Conservation (phyloP, 495 filamentous ascomycete genomes). For the Oleoguttula mirabilis region DNA sequence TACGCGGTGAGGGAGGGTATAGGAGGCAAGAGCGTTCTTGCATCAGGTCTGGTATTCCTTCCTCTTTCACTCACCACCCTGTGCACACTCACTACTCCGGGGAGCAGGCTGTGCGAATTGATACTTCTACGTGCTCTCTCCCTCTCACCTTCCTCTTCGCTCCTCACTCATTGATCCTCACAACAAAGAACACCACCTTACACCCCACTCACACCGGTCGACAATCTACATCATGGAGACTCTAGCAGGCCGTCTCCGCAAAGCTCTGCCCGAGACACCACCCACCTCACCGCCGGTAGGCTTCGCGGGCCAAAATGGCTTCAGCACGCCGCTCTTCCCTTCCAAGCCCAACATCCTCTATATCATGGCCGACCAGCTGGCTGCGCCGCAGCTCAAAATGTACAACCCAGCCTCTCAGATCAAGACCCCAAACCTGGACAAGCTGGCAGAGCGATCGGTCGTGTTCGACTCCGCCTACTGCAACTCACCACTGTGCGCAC, state of each 20-base stretch:
- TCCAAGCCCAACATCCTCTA: conserved; percentile 62
- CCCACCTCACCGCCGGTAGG: conserved; percentile 18
- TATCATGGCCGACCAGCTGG: conserved; percentile 90
- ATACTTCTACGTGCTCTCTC: too few relatives aligned
- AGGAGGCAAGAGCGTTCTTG: too few relatives aligned
- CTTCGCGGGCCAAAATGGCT: conserved; percentile 17
- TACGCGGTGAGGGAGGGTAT: too few relatives aligned
- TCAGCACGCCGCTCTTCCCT: conserved; percentile 20
- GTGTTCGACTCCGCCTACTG: conserved; percentile 85
- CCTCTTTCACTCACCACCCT: too few relatives aligned
- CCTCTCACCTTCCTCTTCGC: too few relatives aligned
- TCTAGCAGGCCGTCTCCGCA: conserved; percentile 11
- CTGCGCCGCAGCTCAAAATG: conserved; percentile 71
- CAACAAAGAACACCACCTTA: conserved; percentile 1
- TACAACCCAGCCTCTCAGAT: conserved; percentile 71
- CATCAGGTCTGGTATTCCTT: too few relatives aligned
- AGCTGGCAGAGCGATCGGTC: conserved; percentile 62
- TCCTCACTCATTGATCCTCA: too few relatives aligned
- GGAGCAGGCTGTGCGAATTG: too few relatives aligned
- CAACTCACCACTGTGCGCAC: conserved; percentile 77
- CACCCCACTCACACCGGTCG: too few relatives aligned
- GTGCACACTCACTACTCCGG: too few relatives aligned
- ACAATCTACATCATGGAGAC: too few relatives aligned
- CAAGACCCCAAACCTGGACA: conserved; percentile 74
- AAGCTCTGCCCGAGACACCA: conserved; percentile 16